Percentiles rank a stretch among this genome's conserved stretches.
Conservation (phyloP, 176 grass and related monocot genomes). For the Pontederia crassipes region DNA sequence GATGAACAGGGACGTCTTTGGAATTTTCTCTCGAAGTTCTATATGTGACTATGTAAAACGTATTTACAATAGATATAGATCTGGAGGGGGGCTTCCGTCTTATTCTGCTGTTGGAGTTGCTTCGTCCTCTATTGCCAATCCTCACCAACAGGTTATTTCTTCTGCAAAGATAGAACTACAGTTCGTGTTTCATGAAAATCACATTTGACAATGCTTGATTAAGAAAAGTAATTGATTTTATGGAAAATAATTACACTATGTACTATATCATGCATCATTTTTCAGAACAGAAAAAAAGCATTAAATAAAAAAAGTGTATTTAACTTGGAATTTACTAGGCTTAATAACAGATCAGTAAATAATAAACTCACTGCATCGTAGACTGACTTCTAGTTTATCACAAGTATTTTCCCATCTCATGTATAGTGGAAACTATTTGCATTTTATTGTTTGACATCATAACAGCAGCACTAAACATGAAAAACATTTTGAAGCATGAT, state of each 20-base stretch:
- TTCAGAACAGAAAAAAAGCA: neutral
- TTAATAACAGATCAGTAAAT: neutral
- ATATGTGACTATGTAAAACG: slow-evolving; percentile 37
- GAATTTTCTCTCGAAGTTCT: slow-evolving; percentile 18
- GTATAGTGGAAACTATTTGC: no score
- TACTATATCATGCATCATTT: neutral
- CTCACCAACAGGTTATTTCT: slow-evolving; percentile 58
- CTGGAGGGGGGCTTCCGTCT: slow-evolving; percentile 50
- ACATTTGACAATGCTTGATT: neutral
- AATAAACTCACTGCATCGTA: neutral
- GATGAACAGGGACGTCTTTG: slow-evolving; percentile 47
- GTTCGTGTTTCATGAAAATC: neutral
- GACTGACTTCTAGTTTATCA: no score
- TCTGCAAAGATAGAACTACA: neutral
- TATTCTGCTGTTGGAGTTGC: slow-evolving; percentile 65
- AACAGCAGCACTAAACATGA: no score
- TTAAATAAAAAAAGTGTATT: no score
- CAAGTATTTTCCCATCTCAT: no score
- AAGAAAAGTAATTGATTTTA: neutral
- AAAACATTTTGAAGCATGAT: no score
- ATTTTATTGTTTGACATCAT: no score
- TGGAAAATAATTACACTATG: neutral
- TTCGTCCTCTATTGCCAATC: slow-evolving; percentile 51
- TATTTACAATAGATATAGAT: slow-evolving; percentile 51
- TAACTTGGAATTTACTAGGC: neutral